Conservation (phyloP, 139 green algal species). For the Nannochloris sp. region DNA sequence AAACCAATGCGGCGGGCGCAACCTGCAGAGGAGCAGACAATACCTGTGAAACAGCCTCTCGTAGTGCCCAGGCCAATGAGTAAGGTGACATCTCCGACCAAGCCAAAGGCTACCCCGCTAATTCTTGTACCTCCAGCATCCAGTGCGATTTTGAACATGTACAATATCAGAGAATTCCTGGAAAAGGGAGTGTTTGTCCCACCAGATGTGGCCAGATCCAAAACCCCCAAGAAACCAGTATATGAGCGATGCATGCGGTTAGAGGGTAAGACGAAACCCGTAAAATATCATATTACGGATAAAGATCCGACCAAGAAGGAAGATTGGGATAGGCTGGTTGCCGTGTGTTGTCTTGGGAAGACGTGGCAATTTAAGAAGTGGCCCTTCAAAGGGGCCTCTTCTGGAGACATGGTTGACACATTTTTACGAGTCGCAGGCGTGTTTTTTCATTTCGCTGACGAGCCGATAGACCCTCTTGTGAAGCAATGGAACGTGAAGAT, state of each 20-base stretch:
- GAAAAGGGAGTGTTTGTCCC: conserved; percentile 41
- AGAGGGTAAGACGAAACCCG: neutral
- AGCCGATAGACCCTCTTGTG: conserved; percentile 20
- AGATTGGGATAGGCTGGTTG: conserved; percentile 59
- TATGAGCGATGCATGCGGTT: neutral
- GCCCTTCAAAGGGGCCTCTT: conserved; percentile 44
- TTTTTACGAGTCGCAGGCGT: conserved; percentile 28
- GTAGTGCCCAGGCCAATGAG: neutral
- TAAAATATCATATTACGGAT: conserved; percentile 44
- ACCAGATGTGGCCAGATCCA: conserved; percentile 15
- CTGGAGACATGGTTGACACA: conserved; percentile 35
- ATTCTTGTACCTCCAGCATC: conserved; percentile 53
- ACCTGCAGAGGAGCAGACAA: neutral
- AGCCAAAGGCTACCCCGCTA: conserved; percentile 30
- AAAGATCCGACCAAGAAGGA: conserved; percentile 15
- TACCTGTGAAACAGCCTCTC: conserved; percentile 1
- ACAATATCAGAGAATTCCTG: conserved; percentile 44
- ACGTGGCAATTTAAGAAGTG: conserved; percentile 67
- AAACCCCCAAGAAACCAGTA: neutral
- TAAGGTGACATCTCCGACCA: neutral
- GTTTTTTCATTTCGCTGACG: conserved; percentile 39
- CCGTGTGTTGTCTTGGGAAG: conserved; percentile 55
- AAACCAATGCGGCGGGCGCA: neutral
- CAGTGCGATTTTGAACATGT: conserved; percentile 53
- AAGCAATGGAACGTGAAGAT: conserved; percentile 44